Conservation (phyloP, 495 filamentous ascomycete species). For the Penicillium canescens region DNA sequence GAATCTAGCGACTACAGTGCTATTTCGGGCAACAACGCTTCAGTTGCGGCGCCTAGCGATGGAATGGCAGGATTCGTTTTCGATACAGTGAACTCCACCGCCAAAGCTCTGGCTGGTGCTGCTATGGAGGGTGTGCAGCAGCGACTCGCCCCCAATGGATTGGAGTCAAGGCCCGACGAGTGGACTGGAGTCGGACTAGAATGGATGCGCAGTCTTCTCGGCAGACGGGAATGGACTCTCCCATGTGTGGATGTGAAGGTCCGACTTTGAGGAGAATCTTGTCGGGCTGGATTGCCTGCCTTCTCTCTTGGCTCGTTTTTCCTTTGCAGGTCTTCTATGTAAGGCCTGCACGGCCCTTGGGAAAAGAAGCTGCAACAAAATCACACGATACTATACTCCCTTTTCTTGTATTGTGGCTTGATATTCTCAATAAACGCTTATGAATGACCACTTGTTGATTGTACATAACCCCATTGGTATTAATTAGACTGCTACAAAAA, state of each 20-base stretch:
- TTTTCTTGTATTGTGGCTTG: too few relatives aligned
- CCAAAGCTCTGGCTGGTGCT: constrained; percentile 63
- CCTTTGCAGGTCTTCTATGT: too few relatives aligned
- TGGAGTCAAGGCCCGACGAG: constrained; percentile 40
- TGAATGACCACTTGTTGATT: too few relatives aligned
- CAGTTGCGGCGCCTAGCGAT: constrained; percentile 25
- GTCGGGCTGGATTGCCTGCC: background rate
- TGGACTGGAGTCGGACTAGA: constrained; percentile 82
- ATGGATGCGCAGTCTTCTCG: constrained; percentile 76
- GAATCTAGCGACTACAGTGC: constrained; percentile 18
- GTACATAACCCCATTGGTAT: too few relatives aligned
- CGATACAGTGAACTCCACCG: constrained; percentile 65
- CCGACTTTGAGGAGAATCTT: constrained; percentile 48
- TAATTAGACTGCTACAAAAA: too few relatives aligned
- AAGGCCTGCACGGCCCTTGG: too few relatives aligned
- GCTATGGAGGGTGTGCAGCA: constrained; percentile 63
- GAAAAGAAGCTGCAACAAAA: too few relatives aligned
- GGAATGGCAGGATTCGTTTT: constrained; percentile 54
- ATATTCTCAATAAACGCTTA: too few relatives aligned
- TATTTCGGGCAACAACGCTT: constrained; percentile 18
- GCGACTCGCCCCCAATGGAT: constrained; percentile 34
- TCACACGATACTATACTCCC: too few relatives aligned
- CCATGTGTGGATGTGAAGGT: constrained; percentile 83
- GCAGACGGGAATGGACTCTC: constrained; percentile 76
- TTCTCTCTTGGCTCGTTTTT: too few relatives aligned